These are phyloP conservation scores for Eimeria praecox DNA, from an alignment of 169 alveolate species.

Conservation along the genomic window DNA sequence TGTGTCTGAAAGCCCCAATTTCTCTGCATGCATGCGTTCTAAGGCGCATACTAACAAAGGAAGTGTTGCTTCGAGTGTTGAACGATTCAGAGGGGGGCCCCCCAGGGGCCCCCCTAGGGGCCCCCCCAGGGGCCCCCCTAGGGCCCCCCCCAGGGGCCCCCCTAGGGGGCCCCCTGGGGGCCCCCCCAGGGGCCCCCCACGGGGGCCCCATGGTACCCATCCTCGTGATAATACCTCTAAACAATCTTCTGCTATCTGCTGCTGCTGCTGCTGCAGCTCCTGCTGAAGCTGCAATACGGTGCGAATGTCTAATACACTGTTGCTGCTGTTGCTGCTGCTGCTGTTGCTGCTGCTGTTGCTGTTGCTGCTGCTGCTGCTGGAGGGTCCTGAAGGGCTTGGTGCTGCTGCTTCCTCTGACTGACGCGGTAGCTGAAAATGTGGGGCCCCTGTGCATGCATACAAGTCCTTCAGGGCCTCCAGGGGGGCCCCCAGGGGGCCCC, in stretches of 20 bases:
- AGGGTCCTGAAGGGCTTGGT: background rate
- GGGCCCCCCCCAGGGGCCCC: too few relatives aligned
- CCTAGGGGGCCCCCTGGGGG: too few relatives aligned
- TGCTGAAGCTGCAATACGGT: too few relatives aligned
- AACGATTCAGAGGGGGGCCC: too few relatives aligned
- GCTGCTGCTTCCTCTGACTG: background rate
- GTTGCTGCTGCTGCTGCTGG: constrained; percentile 2
- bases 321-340: constrained; percentile 25
- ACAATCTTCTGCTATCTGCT: constrained; percentile 30
- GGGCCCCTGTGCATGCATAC: background rate
- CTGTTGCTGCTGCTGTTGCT: background rate
- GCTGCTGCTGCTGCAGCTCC: too few relatives aligned
- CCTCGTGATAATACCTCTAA: background rate
- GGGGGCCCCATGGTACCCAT: constrained; percentile 26
- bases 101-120: background rate
- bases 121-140: too few relatives aligned
- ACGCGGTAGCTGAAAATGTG: background rate
- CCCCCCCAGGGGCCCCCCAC: background rate
- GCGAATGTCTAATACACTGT: too few relatives aligned
- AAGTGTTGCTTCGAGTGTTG: background rate
- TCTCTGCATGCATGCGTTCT: constrained; percentile 23
- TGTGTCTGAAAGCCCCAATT: background rate
- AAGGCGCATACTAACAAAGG: constrained; percentile 1
- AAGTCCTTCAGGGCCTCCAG: background rate
- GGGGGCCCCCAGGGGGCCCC: too few relatives aligned